A percentile compares a stretch with the other conserved stretches of the same genome.
These are phyloP conservation scores for Mesostigma viride DNA, from an alignment of 139 green algal genomes.

Conservation along the genomic window DNA sequence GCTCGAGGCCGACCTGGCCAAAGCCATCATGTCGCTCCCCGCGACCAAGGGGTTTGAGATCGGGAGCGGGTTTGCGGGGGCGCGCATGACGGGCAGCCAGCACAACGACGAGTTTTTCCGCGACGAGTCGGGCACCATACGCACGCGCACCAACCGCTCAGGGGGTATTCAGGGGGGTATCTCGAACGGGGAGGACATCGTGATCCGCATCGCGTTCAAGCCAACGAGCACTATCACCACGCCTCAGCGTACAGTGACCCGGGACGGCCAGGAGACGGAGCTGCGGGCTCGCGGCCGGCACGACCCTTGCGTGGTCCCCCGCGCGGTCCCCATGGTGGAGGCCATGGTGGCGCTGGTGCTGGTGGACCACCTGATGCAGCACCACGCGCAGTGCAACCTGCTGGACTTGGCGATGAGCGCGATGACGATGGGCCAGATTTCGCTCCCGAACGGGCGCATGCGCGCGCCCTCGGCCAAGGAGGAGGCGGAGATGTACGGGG, in stretches of 20 bases:
- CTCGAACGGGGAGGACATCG: conserved; percentile 91
- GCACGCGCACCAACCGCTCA: conserved; percentile 79
- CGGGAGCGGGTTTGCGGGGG: conserved; percentile 79
- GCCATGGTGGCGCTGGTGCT: conserved; percentile 92
- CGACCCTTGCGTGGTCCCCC: conserved; percentile 93
- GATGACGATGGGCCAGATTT: too few species aligned
- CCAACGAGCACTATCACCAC: conserved; percentile 88
- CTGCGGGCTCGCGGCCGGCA: conserved; percentile 81
- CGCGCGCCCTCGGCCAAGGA: too few species aligned
- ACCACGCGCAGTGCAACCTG: conserved; percentile 85
- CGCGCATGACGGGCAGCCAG: conserved; percentile 69
- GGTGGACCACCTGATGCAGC: conserved; percentile 87
- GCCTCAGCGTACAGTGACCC: conserved; percentile 40
- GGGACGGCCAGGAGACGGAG: conserved; percentile 57
- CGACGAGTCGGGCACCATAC: conserved; percentile 50
- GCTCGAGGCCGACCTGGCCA: conserved; percentile 94
- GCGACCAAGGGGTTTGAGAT: conserved; percentile 99
- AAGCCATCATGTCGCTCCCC: conserved; percentile 87
- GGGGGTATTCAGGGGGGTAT: conserved; percentile 67
- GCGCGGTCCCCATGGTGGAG: conserved; percentile 97
- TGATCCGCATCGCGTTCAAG: conserved; percentile 94
- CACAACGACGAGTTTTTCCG: conserved; percentile 98
- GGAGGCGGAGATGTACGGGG: too few species aligned
- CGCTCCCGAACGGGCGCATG: too few species aligned
- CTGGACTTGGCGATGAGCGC: too few species aligned